Evolutionary conservation across 768 basidiomycete species (phyloP).

Genomic region (Ramaria rubella): DNA sequence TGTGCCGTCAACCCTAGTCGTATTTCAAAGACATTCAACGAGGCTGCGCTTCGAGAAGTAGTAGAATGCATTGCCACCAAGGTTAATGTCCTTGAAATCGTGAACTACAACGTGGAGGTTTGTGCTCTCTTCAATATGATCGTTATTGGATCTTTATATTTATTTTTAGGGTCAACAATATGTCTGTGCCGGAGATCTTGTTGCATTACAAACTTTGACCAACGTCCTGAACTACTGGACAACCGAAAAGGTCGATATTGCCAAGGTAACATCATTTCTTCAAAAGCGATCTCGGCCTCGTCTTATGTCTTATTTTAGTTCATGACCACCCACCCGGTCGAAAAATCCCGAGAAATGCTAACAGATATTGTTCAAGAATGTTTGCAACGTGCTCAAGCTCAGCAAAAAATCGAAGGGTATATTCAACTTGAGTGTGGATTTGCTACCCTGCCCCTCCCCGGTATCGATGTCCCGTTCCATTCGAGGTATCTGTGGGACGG

Average conservation of each 20-base stretch:
- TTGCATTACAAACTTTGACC: conserved; percentile 88
- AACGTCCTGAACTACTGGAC: conserved; percentile 97
- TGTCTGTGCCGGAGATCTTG: conserved; percentile 94
- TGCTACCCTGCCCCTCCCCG: conserved; percentile 90
- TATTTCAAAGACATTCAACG: conserved; percentile 90
- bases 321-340: conserved; percentile 79
- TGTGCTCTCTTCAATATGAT: neutral
- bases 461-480: conserved; percentile 99
- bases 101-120: conserved; percentile 95
- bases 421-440: conserved; percentile 96
- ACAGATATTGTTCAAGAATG: conserved; percentile 84
- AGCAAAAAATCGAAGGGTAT: conserved; percentile 76
- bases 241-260: conserved; percentile 90
- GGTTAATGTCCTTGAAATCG: conserved; percentile 84
- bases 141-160: neutral
- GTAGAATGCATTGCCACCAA: conserved; percentile 81
- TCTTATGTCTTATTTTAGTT: conserved; percentile 56
- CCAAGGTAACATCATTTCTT: conserved; percentile 48
- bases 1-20: conserved; percentile 98
- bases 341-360: conserved; percentile 95
- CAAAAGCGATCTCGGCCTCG: neutral
- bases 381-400: conserved; percentile 65
- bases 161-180: conserved; percentile 90
- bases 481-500: conserved; percentile 99
- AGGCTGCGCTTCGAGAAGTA: conserved; percentile 92